These are phyloP conservation scores for Podila verticillata DNA, from an alignment of 192 early-diverging fungal genomes.

Conservation along the genomic window DNA sequence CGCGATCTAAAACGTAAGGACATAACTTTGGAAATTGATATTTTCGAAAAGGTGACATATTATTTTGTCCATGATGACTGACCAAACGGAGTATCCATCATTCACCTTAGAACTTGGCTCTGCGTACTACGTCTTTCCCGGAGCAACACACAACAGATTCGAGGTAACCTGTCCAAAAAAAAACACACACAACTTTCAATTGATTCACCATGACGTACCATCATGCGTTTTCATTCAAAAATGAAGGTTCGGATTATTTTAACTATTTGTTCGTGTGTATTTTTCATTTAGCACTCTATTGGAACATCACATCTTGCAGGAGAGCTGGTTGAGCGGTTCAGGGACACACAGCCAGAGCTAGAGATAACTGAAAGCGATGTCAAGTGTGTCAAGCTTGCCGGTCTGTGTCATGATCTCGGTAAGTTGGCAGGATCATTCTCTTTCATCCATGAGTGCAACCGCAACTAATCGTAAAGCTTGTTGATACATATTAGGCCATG, in stretches of 20 bases:
- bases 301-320: slow-evolving; percentile 88
- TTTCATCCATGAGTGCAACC: neutral
- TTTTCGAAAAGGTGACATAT: neutral
- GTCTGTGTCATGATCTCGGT: slow-evolving; percentile 93
- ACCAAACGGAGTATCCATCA: neutral
- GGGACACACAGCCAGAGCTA: slow-evolving; percentile 80
- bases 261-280: too few species aligned
- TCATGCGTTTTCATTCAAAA: too few species aligned
- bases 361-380: slow-evolving; percentile 82
- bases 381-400: slow-evolving; percentile 89
- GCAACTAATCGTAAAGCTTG: slow-evolving; percentile 2
- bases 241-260: too few species aligned
- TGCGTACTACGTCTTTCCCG: slow-evolving; percentile 91
- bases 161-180: slow-evolving; percentile 70
- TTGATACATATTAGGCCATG: slow-evolving; percentile 73
- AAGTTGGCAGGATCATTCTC: neutral
- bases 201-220: neutral
- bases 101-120: slow-evolving; percentile 67
- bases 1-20: slow-evolving; percentile 88
- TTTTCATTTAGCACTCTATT: slow-evolving; percentile 18
- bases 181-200: neutral
- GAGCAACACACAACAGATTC: slow-evolving; percentile 95
- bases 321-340: slow-evolving; percentile 74
- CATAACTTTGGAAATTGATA: neutral
- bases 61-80: too few species aligned